Base-by-base conservation (phyloP, 306 rosid species). In the Citrullus amarus region DNA sequence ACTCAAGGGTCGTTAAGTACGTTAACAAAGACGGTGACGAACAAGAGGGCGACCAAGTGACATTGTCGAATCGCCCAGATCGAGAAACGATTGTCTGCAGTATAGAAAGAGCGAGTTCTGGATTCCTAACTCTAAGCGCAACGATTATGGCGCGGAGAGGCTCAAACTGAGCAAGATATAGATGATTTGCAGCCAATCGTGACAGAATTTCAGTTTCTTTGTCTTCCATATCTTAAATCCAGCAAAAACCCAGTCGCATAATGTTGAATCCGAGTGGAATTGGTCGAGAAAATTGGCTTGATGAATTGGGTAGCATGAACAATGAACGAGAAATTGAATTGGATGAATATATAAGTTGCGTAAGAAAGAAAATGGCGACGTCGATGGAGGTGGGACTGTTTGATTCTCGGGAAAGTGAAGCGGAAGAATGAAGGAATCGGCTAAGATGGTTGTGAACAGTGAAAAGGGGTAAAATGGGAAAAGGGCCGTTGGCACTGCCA, bases 171-270 rank as follows among this genome's bases (percentile, higher is more conserved):
- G 93, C 96, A 3, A 94, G 89, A 82, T 79, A 84, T 59, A 94
- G 96, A 75, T 94, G 95, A 83, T 94, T 94, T 2, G 97, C 96
- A 12, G 90, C 95, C 9, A 94, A 89, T 79, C 97, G 91, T n/a
- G 92, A 82, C 36, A 94, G 95, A 61, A 91, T 87, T 84, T 94
- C 88, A 32, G 93, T 85, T 84, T 94, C 97, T 78, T 85, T 88
- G 79, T 88, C 89, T 93, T 89, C 90, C 43, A 71, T 76, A 53
- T 20, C 59, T 72, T 28, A 46, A 25, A 38, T 41, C 63, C 82
- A 18, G 34, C 59, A 39, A 43, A 51, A 62, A n/a, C 25, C 78
- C n/a, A 61, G 54, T 36, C 16, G 57, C 14, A 67, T 67, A 67
- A 39, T 41, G 74, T 38, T 11, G 62, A 32, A 32, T 32, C 75